Percentiles rank a stretch among this genome's conserved stretches.
Evolutionary conservation across 306 rosid genomes (phyloP).

Genomic region (Lathyrus aphaca): DNA sequence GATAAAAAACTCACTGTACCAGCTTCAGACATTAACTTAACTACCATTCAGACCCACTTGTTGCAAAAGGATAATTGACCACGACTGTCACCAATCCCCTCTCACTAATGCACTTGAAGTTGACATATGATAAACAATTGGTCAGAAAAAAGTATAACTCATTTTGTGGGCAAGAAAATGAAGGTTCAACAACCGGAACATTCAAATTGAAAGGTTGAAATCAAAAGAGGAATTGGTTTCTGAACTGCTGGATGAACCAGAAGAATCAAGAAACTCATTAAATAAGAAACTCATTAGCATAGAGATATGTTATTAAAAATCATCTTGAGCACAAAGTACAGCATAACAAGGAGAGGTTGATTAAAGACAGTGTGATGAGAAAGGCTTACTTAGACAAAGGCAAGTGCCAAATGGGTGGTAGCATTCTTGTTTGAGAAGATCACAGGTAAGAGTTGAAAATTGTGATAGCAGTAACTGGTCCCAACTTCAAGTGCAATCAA

Average conservation of each 20-base stretch:
- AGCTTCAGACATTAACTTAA: constrained; percentile 18
- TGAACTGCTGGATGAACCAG: constrained; percentile 24
- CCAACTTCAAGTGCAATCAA: constrained; percentile 30
- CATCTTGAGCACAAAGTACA: too few species aligned
- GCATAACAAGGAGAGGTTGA: background rate
- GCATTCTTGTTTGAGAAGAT: constrained; percentile 12
- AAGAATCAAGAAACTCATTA: constrained; percentile 12
- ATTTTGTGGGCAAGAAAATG: constrained; percentile 2
- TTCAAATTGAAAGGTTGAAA: constrained; percentile 16
- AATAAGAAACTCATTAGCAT: background rate
- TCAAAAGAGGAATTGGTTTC: constrained; percentile 28
- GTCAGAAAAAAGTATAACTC: constrained; percentile 2
- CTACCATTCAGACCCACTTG: constrained; percentile 2
- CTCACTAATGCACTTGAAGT: constrained; percentile 23
- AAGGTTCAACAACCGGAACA: constrained; percentile 1
- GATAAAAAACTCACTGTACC: constrained; percentile 22
- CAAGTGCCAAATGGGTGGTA: constrained; percentile 4
- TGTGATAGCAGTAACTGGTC: constrained; percentile 9
- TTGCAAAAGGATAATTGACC: constrained; percentile 21
- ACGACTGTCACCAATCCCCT: constrained; percentile 13
- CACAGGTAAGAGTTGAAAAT: constrained; percentile 6
- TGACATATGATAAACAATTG: background rate
- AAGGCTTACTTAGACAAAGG: constrained; percentile 3
- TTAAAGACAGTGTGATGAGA: background rate
- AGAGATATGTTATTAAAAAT: background rate